A percentile compares a stretch with the other conserved stretches of the same genome.
These are phyloP conservation scores for Populus tremula DNA, from an alignment of 345 rosid species.

Conservation along the genomic window DNA sequence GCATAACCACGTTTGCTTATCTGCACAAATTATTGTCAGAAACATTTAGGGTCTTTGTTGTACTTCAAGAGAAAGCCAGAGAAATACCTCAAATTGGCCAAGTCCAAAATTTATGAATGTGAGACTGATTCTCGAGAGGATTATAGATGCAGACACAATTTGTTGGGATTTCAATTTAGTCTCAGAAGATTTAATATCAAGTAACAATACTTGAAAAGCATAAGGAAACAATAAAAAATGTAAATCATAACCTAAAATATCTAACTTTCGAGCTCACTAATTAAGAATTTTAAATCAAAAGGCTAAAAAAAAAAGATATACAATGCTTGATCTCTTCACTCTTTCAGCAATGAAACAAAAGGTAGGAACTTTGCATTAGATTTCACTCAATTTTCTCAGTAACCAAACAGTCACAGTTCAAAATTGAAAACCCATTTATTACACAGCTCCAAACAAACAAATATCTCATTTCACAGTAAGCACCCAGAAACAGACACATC, in stretches of 20 bases:
- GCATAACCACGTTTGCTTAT: conserved; percentile 34
- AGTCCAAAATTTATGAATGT: conserved; percentile 13
- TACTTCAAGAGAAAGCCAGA: conserved; percentile 5
- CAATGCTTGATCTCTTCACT: conserved; percentile 15
- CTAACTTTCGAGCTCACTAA: conserved; percentile 1
- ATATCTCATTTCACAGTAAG: conserved; percentile 24
- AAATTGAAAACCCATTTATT: not conserved
- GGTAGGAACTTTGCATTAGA: conserved; percentile 14
- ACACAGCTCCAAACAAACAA: conserved; percentile 18
- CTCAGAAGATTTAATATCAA: not conserved
- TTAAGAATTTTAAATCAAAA: not conserved
- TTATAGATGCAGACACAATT: not conserved
- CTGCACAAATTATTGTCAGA: conserved; percentile 41
- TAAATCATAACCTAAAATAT: conserved; percentile 16
- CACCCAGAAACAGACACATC: conserved; percentile 15
- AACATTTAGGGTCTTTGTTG: conserved; percentile 4
- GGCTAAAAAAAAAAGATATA: not conserved
- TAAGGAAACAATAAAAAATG: not conserved
- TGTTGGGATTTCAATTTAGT: conserved; percentile 7
- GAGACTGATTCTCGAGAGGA: not conserved
- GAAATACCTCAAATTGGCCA: conserved; percentile 17
- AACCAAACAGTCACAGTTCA: conserved; percentile 18
- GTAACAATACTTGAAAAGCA: conserved; percentile 3
- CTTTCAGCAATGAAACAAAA: conserved; percentile 7
- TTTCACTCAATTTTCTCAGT: conserved; percentile 22